These are phyloP conservation scores for Lachnellula suecica DNA, from an alignment of 2,329 filamentous ascomycete genomes.

Conservation along the genomic window DNA sequence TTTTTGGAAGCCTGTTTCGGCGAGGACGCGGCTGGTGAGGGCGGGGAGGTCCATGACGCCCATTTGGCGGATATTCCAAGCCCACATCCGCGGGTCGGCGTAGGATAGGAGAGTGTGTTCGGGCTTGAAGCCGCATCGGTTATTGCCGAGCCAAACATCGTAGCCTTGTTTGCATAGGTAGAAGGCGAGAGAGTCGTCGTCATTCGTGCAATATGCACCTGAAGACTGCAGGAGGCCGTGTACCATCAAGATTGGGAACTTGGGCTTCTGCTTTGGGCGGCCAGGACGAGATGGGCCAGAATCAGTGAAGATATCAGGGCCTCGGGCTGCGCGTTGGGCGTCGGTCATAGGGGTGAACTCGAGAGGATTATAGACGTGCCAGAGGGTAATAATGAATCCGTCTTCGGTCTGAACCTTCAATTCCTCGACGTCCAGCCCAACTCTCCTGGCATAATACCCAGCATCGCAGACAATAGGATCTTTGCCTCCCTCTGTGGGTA, in stretches of 20 bases:
- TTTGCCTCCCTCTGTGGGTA: conserved; percentile 75
- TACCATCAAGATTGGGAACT: conserved; percentile 83
- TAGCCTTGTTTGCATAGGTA: conserved; percentile 89
- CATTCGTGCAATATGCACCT: conserved; percentile 86
- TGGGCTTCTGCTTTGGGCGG: conserved; percentile 36
- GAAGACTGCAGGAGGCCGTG: conserved; percentile 87
- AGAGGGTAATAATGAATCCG: conserved; percentile 84
- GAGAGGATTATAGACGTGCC: conserved; percentile 84
- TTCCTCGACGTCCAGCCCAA: conserved; percentile 82
- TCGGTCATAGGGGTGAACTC: conserved; percentile 59
- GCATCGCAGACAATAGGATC: conserved; percentile 80
- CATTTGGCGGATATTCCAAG: conserved; percentile 95
- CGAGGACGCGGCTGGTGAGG: conserved; percentile 74
- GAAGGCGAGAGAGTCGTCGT: conserved; percentile 87
- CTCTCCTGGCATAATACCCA: conserved; percentile 80
- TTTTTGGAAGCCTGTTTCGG: conserved; percentile 80
- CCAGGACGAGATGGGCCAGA: conserved; percentile 37
- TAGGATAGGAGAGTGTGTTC: conserved; percentile 70
- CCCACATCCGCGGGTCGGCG: conserved; percentile 88
- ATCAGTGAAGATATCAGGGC: conserved; percentile 61
- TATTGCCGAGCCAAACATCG: conserved; percentile 95
- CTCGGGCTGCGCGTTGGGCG: conserved; percentile 51
- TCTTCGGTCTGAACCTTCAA: conserved; percentile 90
- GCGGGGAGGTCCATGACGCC: conserved; percentile 85
- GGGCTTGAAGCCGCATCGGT: conserved; percentile 82